Percentiles rank a stretch among this genome's conserved stretches.
Conservation (phyloP, 1,284 basidiomycete genomes). For the Ceratobasidium sp. region DNA sequence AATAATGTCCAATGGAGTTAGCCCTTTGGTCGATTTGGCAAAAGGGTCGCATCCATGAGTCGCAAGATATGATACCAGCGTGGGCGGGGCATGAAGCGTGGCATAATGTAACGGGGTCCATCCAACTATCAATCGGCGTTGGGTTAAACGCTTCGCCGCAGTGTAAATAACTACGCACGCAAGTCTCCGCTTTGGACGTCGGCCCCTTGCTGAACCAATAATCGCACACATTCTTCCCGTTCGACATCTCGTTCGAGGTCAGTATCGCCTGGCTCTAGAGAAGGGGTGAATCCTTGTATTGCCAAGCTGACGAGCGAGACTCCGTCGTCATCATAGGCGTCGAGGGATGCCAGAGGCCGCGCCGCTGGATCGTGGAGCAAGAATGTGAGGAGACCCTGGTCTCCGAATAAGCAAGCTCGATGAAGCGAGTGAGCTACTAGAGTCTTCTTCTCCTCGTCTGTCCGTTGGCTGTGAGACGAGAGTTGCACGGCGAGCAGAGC, state of each 20-base stretch:
- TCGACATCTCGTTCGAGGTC: conserved; percentile 86
- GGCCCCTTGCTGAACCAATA: conserved; percentile 83
- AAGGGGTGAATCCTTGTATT: conserved; percentile 76
- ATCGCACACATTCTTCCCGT: conserved; percentile 86
- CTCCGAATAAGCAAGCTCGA: conserved; percentile 81
- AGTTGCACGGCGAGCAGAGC: conserved; percentile 72
- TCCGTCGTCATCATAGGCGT: conserved; percentile 84
- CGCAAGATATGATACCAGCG: conserved; percentile 91
- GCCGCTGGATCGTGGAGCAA: conserved; percentile 78
- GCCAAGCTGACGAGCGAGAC: conserved; percentile 81
- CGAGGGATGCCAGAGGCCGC: conserved; percentile 76
- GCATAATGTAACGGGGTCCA: conserved; percentile 98
- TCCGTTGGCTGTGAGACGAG: conserved; percentile 74
- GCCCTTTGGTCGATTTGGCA: conserved; percentile 76
- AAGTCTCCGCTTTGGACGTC: conserved; percentile 75
- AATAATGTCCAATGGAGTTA: conserved; percentile 88
- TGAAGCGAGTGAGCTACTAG: conserved; percentile 78
- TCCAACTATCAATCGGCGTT: conserved; percentile 69
- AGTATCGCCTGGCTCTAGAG: conserved; percentile 61
- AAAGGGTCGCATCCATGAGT: conserved; percentile 90
- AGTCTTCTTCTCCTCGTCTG: conserved; percentile 72
- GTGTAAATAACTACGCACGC: conserved; percentile 61
- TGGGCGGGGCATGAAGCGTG: conserved; percentile 88
- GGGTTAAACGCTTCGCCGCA: conserved; percentile 14
- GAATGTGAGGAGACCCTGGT: conserved; percentile 76